These are phyloP conservation scores for Kwoniella heveanensis DNA, from an alignment of 768 basidiomycete genomes.

Conservation along the genomic window DNA sequence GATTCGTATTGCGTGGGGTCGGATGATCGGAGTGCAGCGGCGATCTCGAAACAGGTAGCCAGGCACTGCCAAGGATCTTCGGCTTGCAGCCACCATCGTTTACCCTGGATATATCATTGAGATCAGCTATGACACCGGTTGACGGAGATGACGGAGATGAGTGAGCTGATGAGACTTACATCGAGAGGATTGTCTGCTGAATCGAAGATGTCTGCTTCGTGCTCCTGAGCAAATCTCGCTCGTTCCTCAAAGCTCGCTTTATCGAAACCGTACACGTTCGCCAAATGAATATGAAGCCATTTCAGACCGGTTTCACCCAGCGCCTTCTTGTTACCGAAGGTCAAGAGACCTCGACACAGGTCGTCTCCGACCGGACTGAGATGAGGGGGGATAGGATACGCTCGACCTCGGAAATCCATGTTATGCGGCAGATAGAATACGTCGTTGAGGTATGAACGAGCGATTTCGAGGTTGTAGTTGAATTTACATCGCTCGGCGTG, in stretches of 20 bases:
- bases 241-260: constrained; percentile 93
- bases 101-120: constrained; percentile 60
- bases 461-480: constrained; percentile 97
- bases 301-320: constrained; percentile 81
- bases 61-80: constrained; percentile 99
- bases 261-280: constrained; percentile 90
- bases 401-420: constrained; percentile 94
- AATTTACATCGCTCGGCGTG: constrained; percentile 90
- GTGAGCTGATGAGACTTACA: constrained; percentile 57
- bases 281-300: constrained; percentile 94
- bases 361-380: constrained; percentile 95
- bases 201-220: constrained; percentile 76
- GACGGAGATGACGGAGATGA: neutral
- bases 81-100: constrained; percentile 83
- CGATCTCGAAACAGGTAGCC: constrained; percentile 87
- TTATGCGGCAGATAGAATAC: constrained; percentile 92
- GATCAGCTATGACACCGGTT: neutral
- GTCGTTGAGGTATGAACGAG: constrained; percentile 84
- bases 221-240: constrained; percentile 72
- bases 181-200: constrained; percentile 77
- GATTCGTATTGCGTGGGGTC: constrained; percentile 66
- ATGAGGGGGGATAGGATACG: constrained; percentile 95
- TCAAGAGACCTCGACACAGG: constrained; percentile 76
- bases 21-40: constrained; percentile 72
- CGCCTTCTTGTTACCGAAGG: constrained; percentile 75